These are phyloP conservation scores for Trypanosoma melophagium DNA, from an alignment of 208 protist species.

Conservation along the genomic window DNA sequence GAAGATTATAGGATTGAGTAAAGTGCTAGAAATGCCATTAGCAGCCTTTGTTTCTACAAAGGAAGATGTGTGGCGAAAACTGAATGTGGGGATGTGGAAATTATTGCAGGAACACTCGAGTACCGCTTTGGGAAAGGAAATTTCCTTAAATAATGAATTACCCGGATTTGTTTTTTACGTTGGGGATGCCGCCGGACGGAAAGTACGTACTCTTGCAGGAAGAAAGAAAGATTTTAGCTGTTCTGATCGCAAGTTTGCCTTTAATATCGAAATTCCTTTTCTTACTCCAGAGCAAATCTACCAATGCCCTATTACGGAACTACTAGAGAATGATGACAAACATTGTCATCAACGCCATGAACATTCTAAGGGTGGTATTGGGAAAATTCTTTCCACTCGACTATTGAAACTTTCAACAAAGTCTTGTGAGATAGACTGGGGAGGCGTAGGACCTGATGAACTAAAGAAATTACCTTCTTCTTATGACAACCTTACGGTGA, in stretches of 20 bases:
- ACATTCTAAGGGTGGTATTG: neutral
- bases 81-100: constrained; percentile 82
- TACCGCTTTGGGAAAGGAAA: constrained; percentile 17
- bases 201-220: constrained; percentile 46
- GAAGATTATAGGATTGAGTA: constrained; percentile 50
- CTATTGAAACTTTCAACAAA: neutral
- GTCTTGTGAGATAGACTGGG: constrained; percentile 44
- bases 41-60: constrained; percentile 73
- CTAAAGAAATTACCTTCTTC: constrained; percentile 40
- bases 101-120: constrained; percentile 54
- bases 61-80: constrained; percentile 89
- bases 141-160: neutral
- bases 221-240: constrained; percentile 92
- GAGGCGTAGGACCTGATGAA: constrained; percentile 48
- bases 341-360: too few relatives aligned
- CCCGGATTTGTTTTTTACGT: constrained; percentile 76
- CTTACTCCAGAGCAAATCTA: constrained; percentile 92
- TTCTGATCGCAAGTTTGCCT: constrained; percentile 89
- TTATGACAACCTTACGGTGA: constrained; percentile 44
- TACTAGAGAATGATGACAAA: constrained; percentile 18
- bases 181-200: constrained; percentile 92
- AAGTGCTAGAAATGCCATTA: constrained; percentile 57
- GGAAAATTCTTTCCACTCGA: constrained; percentile 6
- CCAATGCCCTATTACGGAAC: neutral
- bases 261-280: constrained; percentile 85